These are phyloP conservation scores for Myochromella boudieri DNA, from an alignment of 768 basidiomycete genomes.

Conservation along the genomic window DNA sequence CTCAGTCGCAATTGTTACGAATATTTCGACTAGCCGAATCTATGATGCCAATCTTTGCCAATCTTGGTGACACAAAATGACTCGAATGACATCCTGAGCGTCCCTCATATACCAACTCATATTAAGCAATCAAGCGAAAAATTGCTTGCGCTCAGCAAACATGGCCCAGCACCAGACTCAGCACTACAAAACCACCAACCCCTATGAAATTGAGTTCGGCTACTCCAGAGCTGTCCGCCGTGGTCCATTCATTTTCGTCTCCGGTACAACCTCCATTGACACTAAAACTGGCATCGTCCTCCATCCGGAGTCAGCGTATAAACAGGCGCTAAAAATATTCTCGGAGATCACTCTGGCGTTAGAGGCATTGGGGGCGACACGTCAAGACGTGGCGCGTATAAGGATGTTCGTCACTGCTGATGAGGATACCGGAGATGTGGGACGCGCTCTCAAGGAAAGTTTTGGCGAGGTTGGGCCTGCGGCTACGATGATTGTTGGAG, in stretches of 20 bases:
- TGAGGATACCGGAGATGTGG: slow-evolving; percentile 37
- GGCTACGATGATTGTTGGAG: slow-evolving; percentile 55
- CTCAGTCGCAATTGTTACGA: too few species aligned
- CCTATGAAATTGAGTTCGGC: slow-evolving; percentile 50
- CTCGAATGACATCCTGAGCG: too few species aligned
- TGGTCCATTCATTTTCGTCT: slow-evolving; percentile 53
- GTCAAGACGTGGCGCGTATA: slow-evolving; percentile 44
- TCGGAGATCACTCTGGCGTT: slow-evolving; percentile 43
- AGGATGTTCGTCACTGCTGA: slow-evolving; percentile 48
- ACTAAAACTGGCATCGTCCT: slow-evolving; percentile 36
- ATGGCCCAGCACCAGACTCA: slow-evolving; percentile 8
- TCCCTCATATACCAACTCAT: too few species aligned
- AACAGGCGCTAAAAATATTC: slow-evolving; percentile 44
- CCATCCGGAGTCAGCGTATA: slow-evolving; percentile 43
- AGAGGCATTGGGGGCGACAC: slow-evolving; percentile 40
- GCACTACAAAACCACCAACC: slow-evolving; percentile 38
- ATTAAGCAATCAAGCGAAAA: too few species aligned
- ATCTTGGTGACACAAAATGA: too few species aligned
- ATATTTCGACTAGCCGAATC: too few species aligned
- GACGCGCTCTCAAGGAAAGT: slow-evolving; percentile 40
- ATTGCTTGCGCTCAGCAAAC: too few species aligned
- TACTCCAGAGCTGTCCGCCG: slow-evolving; percentile 52
- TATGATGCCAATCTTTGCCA: too few species aligned
- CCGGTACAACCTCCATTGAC: slow-evolving; percentile 52
- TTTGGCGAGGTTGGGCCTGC: slow-evolving; percentile 43